phyloP scores from a whole-genome alignment of 257 asterid species.

The Solanum piurae region DNA sequence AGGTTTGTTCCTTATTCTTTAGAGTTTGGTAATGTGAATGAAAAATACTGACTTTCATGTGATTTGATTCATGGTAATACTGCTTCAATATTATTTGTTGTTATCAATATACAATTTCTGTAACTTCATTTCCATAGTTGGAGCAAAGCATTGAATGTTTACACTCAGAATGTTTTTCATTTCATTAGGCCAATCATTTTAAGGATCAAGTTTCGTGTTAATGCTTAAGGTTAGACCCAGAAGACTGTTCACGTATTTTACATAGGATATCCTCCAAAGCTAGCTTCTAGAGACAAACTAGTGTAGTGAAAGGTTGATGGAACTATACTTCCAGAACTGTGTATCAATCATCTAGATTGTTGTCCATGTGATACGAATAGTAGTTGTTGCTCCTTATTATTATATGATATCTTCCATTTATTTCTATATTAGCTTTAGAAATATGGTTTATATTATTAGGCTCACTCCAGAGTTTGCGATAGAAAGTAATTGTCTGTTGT shows the following conservation, averaged over 20 bases:
- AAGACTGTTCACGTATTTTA: background rate
- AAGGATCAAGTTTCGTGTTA: background rate
- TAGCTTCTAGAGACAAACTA: background rate
- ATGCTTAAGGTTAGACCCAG: background rate
- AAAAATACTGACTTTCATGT: background rate
- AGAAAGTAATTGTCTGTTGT: background rate
- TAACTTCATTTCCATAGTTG: background rate
- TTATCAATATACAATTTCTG: background rate
- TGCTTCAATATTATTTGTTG: background rate
- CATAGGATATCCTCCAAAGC: background rate
- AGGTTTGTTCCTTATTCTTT: conserved; percentile 45
- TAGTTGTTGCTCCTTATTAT: background rate
- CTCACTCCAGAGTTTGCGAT: background rate
- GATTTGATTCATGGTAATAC: background rate
- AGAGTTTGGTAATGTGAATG: background rate
- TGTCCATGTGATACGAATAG: background rate
- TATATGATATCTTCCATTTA: background rate
- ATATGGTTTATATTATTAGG: background rate
- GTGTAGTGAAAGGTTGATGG: background rate
- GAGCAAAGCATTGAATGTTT: background rate
- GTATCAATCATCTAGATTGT: background rate
- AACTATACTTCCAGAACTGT: background rate
- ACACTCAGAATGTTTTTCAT: background rate
- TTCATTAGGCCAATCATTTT: background rate
- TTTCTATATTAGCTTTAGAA: background rate